Percentiles rank a stretch among this genome's conserved stretches.
These are phyloP conservation scores for Moesziomyces parantarcticus DNA, from an alignment of 1,284 basidiomycete genomes.

Conservation along the genomic window DNA sequence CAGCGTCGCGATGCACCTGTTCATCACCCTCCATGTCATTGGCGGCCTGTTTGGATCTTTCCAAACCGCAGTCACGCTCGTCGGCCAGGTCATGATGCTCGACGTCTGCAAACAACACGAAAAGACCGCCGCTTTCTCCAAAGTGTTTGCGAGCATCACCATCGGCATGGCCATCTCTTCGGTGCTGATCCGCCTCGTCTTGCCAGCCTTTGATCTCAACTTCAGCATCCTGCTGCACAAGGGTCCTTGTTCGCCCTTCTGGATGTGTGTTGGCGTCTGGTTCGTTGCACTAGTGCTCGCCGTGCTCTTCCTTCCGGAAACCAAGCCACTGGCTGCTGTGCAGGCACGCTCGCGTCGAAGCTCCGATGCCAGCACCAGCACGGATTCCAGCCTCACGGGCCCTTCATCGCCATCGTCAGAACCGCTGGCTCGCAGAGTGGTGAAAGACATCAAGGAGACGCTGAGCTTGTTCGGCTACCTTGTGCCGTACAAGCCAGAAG, in stretches of 20 bases:
- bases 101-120: constrained; percentile 32
- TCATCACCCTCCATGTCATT: not conserved
- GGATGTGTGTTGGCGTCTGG: constrained; percentile 3
- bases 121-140: constrained; percentile 25
- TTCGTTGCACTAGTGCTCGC: constrained; percentile 3
- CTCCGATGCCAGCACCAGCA: constrained; percentile 6
- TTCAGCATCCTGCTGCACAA: constrained; percentile 36
- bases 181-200: constrained; percentile 11
- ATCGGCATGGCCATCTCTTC: constrained; percentile 25
- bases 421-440: not conserved
- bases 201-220: constrained; percentile 23
- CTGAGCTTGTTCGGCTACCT: constrained; percentile 27
- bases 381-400: not conserved
- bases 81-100: constrained; percentile 34
- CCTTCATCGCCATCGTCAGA: not conserved
- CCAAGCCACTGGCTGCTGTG: not conserved
- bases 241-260: constrained; percentile 39
- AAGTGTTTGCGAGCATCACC: constrained; percentile 8
- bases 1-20: constrained; percentile 13
- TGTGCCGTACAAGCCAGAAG: constrained; percentile 20
- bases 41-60: constrained; percentile 21
- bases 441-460: constrained; percentile 5
- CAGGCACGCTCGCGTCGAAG: constrained; percentile 2
- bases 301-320: constrained; percentile 21
- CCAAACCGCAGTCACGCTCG: constrained; percentile 5